Evolutionary conservation across 2,329 filamentous ascomycete genomes (phyloP).

Genomic region (Tolypocladium guangdongense): DNA sequence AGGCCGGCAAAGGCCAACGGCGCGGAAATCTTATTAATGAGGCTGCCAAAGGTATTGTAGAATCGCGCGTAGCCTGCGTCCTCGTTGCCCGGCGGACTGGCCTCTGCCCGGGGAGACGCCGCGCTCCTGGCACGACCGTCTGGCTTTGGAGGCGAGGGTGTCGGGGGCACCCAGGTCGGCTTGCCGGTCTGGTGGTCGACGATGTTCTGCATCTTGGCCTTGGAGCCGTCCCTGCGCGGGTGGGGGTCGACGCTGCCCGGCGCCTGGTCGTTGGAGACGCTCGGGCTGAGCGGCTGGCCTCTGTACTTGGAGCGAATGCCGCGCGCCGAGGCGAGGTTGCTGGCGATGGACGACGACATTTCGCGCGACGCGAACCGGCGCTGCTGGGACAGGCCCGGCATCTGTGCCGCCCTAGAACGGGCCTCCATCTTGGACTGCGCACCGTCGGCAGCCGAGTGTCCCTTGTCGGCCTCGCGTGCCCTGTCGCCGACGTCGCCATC

Average conservation of each 20-base stretch:
- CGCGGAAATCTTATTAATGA: constrained; percentile 81
- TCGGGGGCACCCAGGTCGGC: constrained; percentile 42
- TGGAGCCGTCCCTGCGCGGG: constrained; percentile 37
- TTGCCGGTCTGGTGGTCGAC: constrained; percentile 41
- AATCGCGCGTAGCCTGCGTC: constrained; percentile 85
- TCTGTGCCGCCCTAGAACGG: constrained; percentile 15
- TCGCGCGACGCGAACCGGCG: constrained; percentile 52
- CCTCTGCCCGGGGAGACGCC: constrained; percentile 15
- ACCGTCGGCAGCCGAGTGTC: constrained; percentile 1
- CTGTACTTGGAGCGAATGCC: constrained; percentile 61
- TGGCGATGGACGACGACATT: constrained; percentile 73
- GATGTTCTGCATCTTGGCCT: constrained; percentile 44
- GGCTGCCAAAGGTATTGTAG: constrained; percentile 80
- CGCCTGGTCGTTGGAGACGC: constrained; percentile 62
- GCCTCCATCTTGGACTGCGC: constrained; percentile 11
- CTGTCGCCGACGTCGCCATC: constrained; percentile 11
- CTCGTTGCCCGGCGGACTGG: constrained; percentile 15
- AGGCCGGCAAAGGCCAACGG: constrained; percentile 88
- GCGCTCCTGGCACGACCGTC: constrained; percentile 13
- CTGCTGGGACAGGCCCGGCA: constrained; percentile 25
- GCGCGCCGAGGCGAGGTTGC: constrained; percentile 74
- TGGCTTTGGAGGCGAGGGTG: constrained; percentile 10
- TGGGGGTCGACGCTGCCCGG: constrained; percentile 57
- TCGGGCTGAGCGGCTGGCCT: constrained; percentile 58
- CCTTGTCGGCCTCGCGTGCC: constrained; percentile 14